Conservation (phyloP, 805 yeast genomes). For the Barnettozyma wickerhamii region DNA sequence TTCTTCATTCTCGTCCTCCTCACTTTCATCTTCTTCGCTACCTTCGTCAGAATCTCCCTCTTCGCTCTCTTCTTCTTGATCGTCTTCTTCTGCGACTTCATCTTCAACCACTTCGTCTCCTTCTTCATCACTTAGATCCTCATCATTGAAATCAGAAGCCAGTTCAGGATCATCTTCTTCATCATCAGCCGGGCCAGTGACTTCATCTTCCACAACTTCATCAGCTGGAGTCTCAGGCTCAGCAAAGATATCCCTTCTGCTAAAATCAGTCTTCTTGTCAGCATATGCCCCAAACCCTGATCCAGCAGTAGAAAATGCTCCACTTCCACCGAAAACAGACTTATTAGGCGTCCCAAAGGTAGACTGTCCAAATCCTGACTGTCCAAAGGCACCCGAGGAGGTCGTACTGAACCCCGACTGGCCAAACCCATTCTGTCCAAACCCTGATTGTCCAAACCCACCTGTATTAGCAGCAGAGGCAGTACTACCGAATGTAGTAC, state of each 20-base stretch:
- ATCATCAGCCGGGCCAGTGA: background rate
- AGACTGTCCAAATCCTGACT: slow-evolving; percentile 2
- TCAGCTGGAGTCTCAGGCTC: no score
- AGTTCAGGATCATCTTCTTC: slow-evolving; percentile 3
- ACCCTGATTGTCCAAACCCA: slow-evolving; percentile 8
- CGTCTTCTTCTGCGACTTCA: slow-evolving; percentile 1
- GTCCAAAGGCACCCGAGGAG: background rate
- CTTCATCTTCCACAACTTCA: slow-evolving; percentile 1
- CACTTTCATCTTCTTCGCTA: background rate
- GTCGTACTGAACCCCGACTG: background rate
- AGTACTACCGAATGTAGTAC: background rate
- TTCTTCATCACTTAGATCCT: background rate
- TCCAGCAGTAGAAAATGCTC: background rate
- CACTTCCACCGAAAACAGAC: background rate
- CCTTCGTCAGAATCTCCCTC: slow-evolving; percentile 2
- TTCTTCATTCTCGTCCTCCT: slow-evolving; percentile 1
- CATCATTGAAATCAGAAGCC: background rate
- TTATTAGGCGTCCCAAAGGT: background rate
- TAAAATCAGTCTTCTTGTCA: slow-evolving; percentile 8
- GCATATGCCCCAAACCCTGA: slow-evolving; percentile 20
- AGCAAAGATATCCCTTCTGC: slow-evolving; percentile 13
- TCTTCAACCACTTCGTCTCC: slow-evolving; percentile 1
- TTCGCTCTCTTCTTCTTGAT: slow-evolving; percentile 4
- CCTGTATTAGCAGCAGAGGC: background rate
- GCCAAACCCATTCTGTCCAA: slow-evolving; percentile 2